Evolutionary conservation across 2,329 filamentous ascomycete genomes (phyloP).

Genomic region (Dichotomopilus funicola): DNA sequence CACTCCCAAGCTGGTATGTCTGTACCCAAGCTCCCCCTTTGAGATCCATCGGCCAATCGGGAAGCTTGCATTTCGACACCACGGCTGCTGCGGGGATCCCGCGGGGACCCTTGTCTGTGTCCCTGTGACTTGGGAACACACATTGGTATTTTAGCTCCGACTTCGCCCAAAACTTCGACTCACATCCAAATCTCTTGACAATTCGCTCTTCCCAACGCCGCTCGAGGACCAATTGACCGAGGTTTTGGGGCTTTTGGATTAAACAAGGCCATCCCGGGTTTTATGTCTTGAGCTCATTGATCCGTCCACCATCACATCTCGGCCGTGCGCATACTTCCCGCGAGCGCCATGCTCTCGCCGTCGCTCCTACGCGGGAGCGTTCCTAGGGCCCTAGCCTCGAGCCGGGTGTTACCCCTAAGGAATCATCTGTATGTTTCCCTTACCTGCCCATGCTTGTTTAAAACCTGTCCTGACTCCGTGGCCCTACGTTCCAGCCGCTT

Average conservation of each 20-base stretch:
- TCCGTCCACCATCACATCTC: slow-evolving; percentile 1
- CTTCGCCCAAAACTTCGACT: slow-evolving; percentile 27
- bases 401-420: slow-evolving; percentile 22
- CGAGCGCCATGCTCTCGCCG: slow-evolving; percentile 22
- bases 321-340: no score
- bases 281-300: slow-evolving; percentile 14
- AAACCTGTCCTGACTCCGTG: slow-evolving; percentile 3
- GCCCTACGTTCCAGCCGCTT: slow-evolving; percentile 35
- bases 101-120: slow-evolving; percentile 22
- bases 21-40: background rate
- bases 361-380: slow-evolving; percentile 22
- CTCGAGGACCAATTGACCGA: slow-evolving; percentile 18
- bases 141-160: slow-evolving; percentile 26
- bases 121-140: slow-evolving; percentile 23
- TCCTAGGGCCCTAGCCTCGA: slow-evolving; percentile 24
- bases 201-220: background rate
- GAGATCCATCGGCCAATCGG: slow-evolving; percentile 23
- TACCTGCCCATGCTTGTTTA: background rate
- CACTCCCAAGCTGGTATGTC: no score
- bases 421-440: slow-evolving; percentile 18
- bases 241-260: background rate
- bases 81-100: slow-evolving; percentile 15
- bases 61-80: slow-evolving; percentile 23
- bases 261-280: background rate
- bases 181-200: slow-evolving; percentile 5